These are phyloP conservation scores for Coprinopsis marcescibilis DNA, from an alignment of 768 basidiomycete genomes.

Conservation along the genomic window DNA sequence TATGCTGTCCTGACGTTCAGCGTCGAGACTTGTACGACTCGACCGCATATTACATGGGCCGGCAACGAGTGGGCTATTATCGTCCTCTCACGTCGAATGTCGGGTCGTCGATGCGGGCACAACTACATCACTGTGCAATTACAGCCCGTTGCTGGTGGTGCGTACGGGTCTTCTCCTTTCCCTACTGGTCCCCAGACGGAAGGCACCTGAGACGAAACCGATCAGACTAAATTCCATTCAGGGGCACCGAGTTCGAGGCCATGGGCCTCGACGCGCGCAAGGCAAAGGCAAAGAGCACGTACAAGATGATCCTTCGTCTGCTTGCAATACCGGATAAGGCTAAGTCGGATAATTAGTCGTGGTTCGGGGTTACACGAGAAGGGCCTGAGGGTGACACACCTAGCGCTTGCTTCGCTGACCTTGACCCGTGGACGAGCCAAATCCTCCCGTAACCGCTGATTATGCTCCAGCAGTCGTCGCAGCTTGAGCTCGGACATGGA, in stretches of 20 bases:
- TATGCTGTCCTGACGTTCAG: too few relatives aligned
- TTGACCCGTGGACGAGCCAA: constrained; percentile 81
- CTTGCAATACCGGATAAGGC: constrained; percentile 92
- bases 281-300: constrained; percentile 24
- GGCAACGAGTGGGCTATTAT: too few relatives aligned
- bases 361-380: background rate
- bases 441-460: constrained; percentile 86
- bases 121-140: constrained; percentile 64
- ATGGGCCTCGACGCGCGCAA: background rate
- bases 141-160: constrained; percentile 72
- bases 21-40: too few relatives aligned
- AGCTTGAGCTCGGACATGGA: constrained; percentile 98
- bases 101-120: background rate
- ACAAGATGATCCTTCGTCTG: constrained; percentile 88
- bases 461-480: constrained; percentile 88
- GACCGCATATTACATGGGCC: too few relatives aligned
- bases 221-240: constrained; percentile 7
- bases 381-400: constrained; percentile 39
- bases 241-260: constrained; percentile 11
- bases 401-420: constrained; percentile 87
- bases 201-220: constrained; percentile 54
- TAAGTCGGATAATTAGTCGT: constrained; percentile 24
- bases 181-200: constrained; percentile 91
- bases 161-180: constrained; percentile 90
- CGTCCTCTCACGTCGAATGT: too few relatives aligned